A percentile compares a stretch with the other conserved stretches of the same genome.
Evolutionary conservation across 1,284 basidiomycete genomes (phyloP).

Genomic region (Ustilago trichophora): DNA sequence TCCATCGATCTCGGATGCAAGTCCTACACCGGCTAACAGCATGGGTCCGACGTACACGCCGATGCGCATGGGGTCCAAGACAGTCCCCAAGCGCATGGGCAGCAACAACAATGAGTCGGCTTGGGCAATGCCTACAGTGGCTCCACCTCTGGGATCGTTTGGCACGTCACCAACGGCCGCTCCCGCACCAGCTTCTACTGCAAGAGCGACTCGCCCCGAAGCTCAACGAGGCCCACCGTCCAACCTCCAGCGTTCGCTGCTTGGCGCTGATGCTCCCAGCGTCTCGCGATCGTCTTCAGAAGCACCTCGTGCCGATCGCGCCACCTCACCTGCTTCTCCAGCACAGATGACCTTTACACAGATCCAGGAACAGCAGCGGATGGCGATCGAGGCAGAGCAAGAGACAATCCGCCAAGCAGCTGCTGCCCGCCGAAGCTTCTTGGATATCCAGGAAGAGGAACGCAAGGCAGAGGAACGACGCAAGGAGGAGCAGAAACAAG

Average conservation of each 20-base stretch:
- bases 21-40: slow-evolving; percentile 11
- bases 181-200: neutral
- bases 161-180: slow-evolving; percentile 22
- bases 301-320: neutral
- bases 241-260: slow-evolving; percentile 15
- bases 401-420: slow-evolving; percentile 35
- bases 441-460: slow-evolving; percentile 61
- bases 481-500: slow-evolving; percentile 52
- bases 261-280: slow-evolving; percentile 2
- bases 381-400: slow-evolving; percentile 29
- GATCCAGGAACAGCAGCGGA: slow-evolving; percentile 61
- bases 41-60: slow-evolving; percentile 53
- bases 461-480: slow-evolving; percentile 44
- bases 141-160: slow-evolving; percentile 10
- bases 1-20: slow-evolving; percentile 11
- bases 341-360: slow-evolving; percentile 51
- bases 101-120: slow-evolving; percentile 31
- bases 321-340: slow-evolving; percentile 15
- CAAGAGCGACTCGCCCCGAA: slow-evolving; percentile 5
- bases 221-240: slow-evolving; percentile 18
- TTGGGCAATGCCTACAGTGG: slow-evolving; percentile 27
- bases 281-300: slow-evolving; percentile 9
- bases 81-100: slow-evolving; percentile 30
- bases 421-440: slow-evolving; percentile 49
- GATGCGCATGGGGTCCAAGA: slow-evolving; percentile 27